These are phyloP conservation scores for Alectoria sarmentosa DNA, from an alignment of 495 filamentous ascomycete genomes.

Conservation along the genomic window DNA sequence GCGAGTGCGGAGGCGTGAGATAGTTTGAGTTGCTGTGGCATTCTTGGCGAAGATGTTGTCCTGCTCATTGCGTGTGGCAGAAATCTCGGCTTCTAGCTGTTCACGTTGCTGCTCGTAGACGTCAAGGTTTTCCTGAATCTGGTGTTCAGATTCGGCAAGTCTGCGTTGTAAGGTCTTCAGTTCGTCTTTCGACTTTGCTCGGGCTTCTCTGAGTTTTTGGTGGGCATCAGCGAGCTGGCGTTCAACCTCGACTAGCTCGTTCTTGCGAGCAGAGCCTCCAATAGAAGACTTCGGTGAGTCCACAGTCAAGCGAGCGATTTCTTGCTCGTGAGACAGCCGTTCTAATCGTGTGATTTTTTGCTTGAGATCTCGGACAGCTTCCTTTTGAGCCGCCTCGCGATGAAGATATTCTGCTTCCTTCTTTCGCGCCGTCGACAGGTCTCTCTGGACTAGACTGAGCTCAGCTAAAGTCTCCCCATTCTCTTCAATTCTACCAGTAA, in stretches of 20 bases:
- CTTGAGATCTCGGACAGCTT: conserved; percentile 45
- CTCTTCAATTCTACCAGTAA: conserved; percentile 23
- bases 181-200: conserved; percentile 39
- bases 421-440: conserved; percentile 54
- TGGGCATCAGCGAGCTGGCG: conserved; percentile 57
- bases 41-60: conserved; percentile 30
- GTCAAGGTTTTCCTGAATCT: conserved; percentile 22
- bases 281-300: conserved; percentile 40
- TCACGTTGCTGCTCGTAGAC: conserved; percentile 28
- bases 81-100: conserved; percentile 31
- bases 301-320: conserved; percentile 43
- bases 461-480: conserved; percentile 42
- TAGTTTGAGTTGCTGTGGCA: conserved; percentile 27
- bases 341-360: conserved; percentile 51
- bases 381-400: conserved; percentile 55
- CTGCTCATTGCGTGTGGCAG: conserved; percentile 26
- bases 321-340: conserved; percentile 45
- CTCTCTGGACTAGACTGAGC: conserved; percentile 50
- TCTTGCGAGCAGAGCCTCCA: conserved; percentile 47
- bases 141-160: conserved; percentile 24
- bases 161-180: conserved; percentile 33
- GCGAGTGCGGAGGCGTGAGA: conserved; percentile 29
- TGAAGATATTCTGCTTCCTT: conserved; percentile 56
- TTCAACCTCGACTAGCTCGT: conserved; percentile 54
- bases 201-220: conserved; percentile 51